These are phyloP conservation scores for Fennellomyces sp. DNA, from an alignment of 371 early-diverging fungal genomes.

Conservation along the genomic window DNA sequence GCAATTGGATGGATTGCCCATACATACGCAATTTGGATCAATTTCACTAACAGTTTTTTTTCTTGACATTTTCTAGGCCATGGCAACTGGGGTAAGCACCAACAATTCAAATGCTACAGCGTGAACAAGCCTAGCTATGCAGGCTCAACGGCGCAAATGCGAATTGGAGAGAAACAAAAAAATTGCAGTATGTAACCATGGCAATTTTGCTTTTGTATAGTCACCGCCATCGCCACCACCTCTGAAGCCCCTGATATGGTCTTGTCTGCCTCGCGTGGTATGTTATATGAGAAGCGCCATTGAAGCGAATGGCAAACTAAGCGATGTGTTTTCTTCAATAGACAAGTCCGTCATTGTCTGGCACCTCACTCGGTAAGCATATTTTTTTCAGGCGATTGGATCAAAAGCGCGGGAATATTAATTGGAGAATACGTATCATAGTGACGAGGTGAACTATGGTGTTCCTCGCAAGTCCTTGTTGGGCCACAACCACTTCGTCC, in stretches of 20 bases:
- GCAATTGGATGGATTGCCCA: constrained; percentile 25
- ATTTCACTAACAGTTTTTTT: constrained; percentile 6
- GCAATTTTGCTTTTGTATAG: constrained; percentile 27
- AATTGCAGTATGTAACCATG: not conserved
- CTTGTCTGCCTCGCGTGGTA: constrained; percentile 92
- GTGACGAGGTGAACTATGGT: constrained; percentile 93
- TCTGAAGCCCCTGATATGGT: constrained; percentile 91
- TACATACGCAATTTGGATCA: constrained; percentile 1
- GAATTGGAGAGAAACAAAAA: not conserved
- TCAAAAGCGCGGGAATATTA: not conserved
- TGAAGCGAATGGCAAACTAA: not conserved
- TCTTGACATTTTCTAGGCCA: constrained; percentile 22
- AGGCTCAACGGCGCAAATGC: not conserved
- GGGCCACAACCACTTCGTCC: constrained; percentile 98
- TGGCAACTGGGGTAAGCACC: constrained; percentile 36
- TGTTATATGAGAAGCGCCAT: too few species aligned
- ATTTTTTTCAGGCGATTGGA: not conserved
- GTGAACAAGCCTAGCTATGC: too few species aligned
- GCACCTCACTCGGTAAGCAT: constrained; percentile 75
- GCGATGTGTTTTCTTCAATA: constrained; percentile 18
- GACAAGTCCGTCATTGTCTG: constrained; percentile 98
- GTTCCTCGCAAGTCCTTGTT: constrained; percentile 85
- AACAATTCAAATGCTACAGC: too few species aligned
- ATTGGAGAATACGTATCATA: constrained; percentile 6
- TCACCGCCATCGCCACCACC: constrained; percentile 94